Percentiles rank a stretch among this genome's conserved stretches.
Conservation (phyloP, 176 grass and related monocot species). For the Triticum monococcum region DNA sequence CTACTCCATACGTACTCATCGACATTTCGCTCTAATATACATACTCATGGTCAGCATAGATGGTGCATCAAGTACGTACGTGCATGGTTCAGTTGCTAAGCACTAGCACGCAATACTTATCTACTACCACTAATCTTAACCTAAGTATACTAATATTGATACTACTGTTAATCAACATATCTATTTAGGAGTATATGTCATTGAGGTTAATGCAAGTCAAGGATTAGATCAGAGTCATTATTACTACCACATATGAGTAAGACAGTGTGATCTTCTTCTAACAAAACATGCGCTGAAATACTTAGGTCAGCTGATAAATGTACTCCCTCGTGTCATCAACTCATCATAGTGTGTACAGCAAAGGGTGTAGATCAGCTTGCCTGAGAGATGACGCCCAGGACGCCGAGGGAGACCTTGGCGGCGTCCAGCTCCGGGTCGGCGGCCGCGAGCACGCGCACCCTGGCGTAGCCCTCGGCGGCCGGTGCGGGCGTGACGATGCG, state of each 20-base stretch:
- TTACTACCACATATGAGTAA: neutral
- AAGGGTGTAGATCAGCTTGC: neutral
- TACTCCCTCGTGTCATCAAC: neutral
- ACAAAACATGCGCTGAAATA: neutral
- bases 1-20: no score
- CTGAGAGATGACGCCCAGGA: slow-evolving; percentile 53
- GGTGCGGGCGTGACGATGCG: slow-evolving; percentile 60
- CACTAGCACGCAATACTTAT: neutral
- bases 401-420: neutral
- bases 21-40: no score
- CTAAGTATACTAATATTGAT: no score
- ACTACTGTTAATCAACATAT: no score
- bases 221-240: neutral
- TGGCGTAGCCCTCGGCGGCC: slow-evolving; percentile 43
- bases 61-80: no score
- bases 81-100: neutral
- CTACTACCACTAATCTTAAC: no score
- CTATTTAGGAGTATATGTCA: no score
- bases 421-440: slow-evolving; percentile 41
- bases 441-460: slow-evolving; percentile 31
- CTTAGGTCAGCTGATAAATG: neutral
- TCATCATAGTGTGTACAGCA: neutral
- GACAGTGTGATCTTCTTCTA: neutral
- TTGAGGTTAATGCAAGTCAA: neutral
- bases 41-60: no score